Percentiles rank a stretch among this genome's conserved stretches.
phyloP scores from a whole-genome alignment of 225 moss, liverwort and hornwort genomes.

The Pleurozium schreberi region DNA sequence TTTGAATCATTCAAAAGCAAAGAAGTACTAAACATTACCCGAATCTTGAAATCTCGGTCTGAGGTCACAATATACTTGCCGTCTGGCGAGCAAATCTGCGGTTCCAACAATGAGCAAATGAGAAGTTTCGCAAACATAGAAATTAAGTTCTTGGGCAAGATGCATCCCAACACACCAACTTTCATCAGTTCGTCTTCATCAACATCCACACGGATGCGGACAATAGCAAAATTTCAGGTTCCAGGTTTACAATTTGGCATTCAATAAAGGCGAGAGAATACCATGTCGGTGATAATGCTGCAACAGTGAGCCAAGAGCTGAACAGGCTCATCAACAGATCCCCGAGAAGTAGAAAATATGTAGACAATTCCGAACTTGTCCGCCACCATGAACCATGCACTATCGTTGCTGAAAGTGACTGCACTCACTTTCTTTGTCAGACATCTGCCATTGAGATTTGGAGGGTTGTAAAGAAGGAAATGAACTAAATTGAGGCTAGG shows the following conservation, averaged over 20 bases:
- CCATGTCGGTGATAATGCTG: conserved; percentile 93
- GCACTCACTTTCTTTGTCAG: conserved; percentile 82
- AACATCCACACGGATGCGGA: neutral
- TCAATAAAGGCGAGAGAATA: conserved; percentile 6
- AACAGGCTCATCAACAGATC: conserved; percentile 35
- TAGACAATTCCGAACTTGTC: conserved; percentile 97
- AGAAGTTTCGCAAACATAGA: neutral
- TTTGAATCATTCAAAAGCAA: neutral
- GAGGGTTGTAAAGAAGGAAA: too few relatives aligned
- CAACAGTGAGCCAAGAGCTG: conserved; percentile 96
- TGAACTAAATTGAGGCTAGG: too few relatives aligned
- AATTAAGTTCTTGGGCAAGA: neutral
- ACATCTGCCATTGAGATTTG: conserved; percentile 61
- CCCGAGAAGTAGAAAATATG: conserved; percentile 41
- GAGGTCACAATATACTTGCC: conserved; percentile 77
- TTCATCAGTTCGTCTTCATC: neutral
- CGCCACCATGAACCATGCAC: conserved; percentile 87
- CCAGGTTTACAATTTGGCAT: neutral
- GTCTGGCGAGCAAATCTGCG: conserved; percentile 67
- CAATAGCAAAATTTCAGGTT: neutral
- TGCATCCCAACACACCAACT: neutral
- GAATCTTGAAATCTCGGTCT: conserved; percentile 95
- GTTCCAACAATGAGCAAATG: neutral
- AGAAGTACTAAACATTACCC: conserved; percentile 27
- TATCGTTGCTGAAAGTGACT: conserved; percentile 72